Evolutionary conservation across 2,329 filamentous ascomycete species (phyloP).

Genomic region (Epichloe uncinata): DNA sequence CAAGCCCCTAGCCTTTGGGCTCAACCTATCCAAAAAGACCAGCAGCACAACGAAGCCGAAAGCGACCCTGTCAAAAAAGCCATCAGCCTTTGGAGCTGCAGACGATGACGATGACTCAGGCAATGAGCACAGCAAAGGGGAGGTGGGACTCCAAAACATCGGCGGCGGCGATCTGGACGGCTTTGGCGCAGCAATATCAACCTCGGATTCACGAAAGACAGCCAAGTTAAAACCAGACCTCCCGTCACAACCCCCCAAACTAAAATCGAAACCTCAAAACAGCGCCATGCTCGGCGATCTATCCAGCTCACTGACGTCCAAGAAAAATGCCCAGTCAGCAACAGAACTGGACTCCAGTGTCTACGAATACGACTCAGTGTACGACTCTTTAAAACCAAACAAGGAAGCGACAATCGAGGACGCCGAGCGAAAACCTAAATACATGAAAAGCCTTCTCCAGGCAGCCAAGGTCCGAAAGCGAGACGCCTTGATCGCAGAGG

Average conservation of each 20-base stretch:
- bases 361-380: slow-evolving; percentile 77
- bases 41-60: slow-evolving; percentile 33
- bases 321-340: slow-evolving; percentile 51
- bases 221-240: slow-evolving; percentile 20
- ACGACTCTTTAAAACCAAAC: slow-evolving; percentile 60
- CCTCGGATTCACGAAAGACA: slow-evolving; percentile 17
- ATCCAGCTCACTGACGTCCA: slow-evolving; percentile 49
- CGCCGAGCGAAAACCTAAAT: slow-evolving; percentile 55
- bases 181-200: slow-evolving; percentile 18
- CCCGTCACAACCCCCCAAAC: slow-evolving; percentile 27
- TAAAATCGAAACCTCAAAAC: slow-evolving; percentile 28
- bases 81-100: slow-evolving; percentile 45
- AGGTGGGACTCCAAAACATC: slow-evolving; percentile 39
- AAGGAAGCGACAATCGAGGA: slow-evolving; percentile 42
- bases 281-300: slow-evolving; percentile 48
- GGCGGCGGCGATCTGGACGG: slow-evolving; percentile 52
- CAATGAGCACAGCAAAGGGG: slow-evolving; percentile 27
- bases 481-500: slow-evolving; percentile 64
- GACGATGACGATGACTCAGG: slow-evolving; percentile 41
- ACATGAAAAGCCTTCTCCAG: slow-evolving; percentile 61
- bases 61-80: slow-evolving; percentile 31
- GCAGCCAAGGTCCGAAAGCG: slow-evolving; percentile 66
- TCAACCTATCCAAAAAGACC: slow-evolving; percentile 48
- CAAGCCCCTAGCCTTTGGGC: slow-evolving; percentile 40
- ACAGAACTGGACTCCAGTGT: slow-evolving; percentile 57